Percentiles rank a stretch among this genome's conserved stretches.
Conservation (phyloP, 805 yeast genomes). For the Zygoascus flipseniorum region DNA sequence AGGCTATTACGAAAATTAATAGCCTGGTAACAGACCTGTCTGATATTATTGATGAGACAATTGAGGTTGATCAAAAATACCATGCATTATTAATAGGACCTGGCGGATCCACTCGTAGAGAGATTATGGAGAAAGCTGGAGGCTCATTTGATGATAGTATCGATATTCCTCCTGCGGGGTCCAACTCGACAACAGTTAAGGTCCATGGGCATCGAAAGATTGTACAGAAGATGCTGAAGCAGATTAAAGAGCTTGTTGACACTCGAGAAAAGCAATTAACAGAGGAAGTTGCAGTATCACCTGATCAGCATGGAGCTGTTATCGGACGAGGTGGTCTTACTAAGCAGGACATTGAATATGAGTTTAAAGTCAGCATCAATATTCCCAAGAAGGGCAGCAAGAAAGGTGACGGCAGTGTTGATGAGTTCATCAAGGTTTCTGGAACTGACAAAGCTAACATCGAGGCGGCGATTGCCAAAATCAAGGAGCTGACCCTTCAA, state of each 20-base stretch:
- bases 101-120: constrained; percentile 64
- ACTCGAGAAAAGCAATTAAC: constrained; percentile 41
- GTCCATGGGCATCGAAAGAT: constrained; percentile 68
- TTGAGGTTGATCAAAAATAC: constrained; percentile 65
- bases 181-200: constrained; percentile 41
- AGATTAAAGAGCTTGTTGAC: constrained; percentile 53
- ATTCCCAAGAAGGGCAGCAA: constrained; percentile 49
- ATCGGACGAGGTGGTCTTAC: constrained; percentile 76
- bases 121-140: constrained; percentile 72
- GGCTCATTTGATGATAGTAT: constrained; percentile 45
- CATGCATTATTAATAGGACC: constrained; percentile 73
- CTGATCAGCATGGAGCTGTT: constrained; percentile 63
- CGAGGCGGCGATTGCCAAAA: constrained; percentile 52
- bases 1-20: constrained; percentile 56
- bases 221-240: constrained; percentile 59
- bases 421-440: constrained; percentile 44
- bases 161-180: constrained; percentile 61
- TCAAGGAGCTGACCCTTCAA: constrained; percentile 53
- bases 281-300: constrained; percentile 38
- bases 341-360: constrained; percentile 64
- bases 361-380: constrained; percentile 51
- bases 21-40: constrained; percentile 57
- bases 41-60: constrained; percentile 46
- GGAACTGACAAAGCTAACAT: constrained; percentile 59
- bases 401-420: constrained; percentile 17